Percentiles rank a stretch among this genome's conserved stretches.
phyloP scores from a whole-genome alignment of 2,329 filamentous ascomycete species.

The Aurifilum marmelostoma region DNA sequence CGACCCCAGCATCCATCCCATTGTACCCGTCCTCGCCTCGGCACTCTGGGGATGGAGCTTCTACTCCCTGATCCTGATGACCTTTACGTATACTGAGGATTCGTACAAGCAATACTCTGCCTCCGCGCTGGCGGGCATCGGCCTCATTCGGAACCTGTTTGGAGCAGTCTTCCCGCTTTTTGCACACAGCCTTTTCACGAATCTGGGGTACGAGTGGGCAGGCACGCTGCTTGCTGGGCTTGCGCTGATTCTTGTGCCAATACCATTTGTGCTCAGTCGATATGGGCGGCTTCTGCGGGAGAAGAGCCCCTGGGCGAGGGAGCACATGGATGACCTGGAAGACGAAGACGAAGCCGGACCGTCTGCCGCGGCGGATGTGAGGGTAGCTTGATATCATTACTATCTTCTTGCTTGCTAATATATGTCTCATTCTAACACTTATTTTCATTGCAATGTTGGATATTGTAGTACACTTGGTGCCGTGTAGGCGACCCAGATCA shows the following conservation, averaged over 20 bases:
- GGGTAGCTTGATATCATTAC: neutral
- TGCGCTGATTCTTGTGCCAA: conserved; percentile 40
- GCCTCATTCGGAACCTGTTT: conserved; percentile 43
- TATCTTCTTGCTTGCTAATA: neutral
- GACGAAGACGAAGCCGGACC: conserved; percentile 22
- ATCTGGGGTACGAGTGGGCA: conserved; percentile 43
- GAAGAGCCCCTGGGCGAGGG: conserved; percentile 36
- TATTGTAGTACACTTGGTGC: neutral
- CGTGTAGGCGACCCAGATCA: neutral
- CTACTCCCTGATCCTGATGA: conserved; percentile 54
- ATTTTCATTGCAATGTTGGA: neutral
- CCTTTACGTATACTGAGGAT: conserved; percentile 52
- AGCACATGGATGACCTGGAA: conserved; percentile 33
- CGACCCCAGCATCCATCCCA: conserved; percentile 39
- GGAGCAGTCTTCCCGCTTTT: conserved; percentile 46
- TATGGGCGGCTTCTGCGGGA: conserved; percentile 34
- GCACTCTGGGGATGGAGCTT: conserved; percentile 55
- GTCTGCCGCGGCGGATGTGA: neutral
- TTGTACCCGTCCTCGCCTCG: conserved; percentile 53
- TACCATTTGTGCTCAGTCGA: conserved; percentile 36
- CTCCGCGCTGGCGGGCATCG: conserved; percentile 46
- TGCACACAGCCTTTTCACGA: conserved; percentile 39
- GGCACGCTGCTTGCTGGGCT: conserved; percentile 41
- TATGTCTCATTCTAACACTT: too few relatives aligned
- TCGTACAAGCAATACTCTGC: conserved; percentile 49